Conservation (phyloP, 352 stramenopile species). For the Phytophthora cactorum region DNA sequence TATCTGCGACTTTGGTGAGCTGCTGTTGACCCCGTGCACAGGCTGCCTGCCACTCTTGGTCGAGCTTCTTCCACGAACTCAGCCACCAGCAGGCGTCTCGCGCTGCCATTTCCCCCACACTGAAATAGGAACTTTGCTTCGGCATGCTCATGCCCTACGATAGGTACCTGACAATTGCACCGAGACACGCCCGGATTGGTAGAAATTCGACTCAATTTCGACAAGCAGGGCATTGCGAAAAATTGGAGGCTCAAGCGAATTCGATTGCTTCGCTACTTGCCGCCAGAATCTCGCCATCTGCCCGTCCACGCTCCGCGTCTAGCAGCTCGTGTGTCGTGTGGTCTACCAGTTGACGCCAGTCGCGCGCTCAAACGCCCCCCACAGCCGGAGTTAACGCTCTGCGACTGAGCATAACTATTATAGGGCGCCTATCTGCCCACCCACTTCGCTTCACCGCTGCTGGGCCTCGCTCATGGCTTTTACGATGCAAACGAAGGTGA, state of each 20-base stretch:
- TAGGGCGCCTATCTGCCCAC: background rate
- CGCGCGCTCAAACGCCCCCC: background rate
- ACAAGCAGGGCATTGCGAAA: conserved; percentile 11
- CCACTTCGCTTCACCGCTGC: conserved; percentile 1
- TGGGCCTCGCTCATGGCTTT: conserved; percentile 27
- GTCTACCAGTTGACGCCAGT: background rate
- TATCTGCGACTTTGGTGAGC: conserved; percentile 70
- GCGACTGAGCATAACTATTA: conserved; percentile 6
- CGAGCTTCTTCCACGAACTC: conserved; percentile 60
- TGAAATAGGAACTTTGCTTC: background rate
- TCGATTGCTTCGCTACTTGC: conserved; percentile 1
- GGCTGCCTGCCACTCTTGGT: conserved; percentile 66
- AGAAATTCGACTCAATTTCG: conserved; percentile 3
- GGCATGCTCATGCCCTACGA: background rate
- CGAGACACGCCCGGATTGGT: background rate
- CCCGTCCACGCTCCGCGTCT: background rate
- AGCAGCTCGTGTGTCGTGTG: background rate
- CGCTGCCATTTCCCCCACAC: background rate
- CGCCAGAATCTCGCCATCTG: background rate
- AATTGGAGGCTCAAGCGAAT: conserved; percentile 8
- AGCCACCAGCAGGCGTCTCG: conserved; percentile 67
- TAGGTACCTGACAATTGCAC: background rate
- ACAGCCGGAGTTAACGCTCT: conserved; percentile 6
- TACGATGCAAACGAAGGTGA: conserved; percentile 41
- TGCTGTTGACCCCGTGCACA: conserved; percentile 60